Percentiles rank a stretch among this genome's conserved stretches.
phyloP scores from a whole-genome alignment of 345 rosid species.

The Eucalyptus albens region DNA sequence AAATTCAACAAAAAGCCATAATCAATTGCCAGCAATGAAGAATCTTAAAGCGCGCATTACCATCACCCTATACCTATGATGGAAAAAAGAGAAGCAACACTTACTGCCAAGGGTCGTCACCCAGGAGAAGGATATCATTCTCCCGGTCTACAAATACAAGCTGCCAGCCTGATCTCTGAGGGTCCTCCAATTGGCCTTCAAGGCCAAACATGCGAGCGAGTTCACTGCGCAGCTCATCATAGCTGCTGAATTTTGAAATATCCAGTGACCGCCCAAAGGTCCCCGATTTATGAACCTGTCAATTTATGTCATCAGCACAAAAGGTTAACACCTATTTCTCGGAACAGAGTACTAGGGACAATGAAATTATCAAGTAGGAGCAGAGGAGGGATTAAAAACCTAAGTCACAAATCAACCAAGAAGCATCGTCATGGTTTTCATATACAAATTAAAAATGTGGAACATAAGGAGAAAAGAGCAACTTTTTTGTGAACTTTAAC shows the following conservation, averaged over 20 bases:
- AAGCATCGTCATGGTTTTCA: not conserved
- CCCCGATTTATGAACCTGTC: constrained; percentile 30
- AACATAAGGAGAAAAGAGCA: not conserved
- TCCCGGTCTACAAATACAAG: constrained; percentile 47
- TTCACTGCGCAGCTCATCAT: constrained; percentile 32
- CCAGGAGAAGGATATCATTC: constrained; percentile 43
- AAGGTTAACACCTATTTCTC: not conserved
- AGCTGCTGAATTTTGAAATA: constrained; percentile 37
- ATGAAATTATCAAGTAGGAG: not conserved
- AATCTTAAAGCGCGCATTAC: not conserved
- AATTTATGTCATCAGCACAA: not conserved
- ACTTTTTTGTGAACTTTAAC: not conserved
- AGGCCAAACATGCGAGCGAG: constrained; percentile 35
- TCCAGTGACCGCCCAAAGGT: constrained; percentile 41
- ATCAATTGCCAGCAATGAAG: not conserved
- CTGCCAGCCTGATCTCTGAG: constrained; percentile 56
- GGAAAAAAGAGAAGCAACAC: not conserved
- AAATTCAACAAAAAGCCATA: not conserved
- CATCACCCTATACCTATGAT: not conserved
- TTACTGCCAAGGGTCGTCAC: constrained; percentile 46
- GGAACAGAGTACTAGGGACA: not conserved
- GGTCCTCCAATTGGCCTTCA: constrained; percentile 44
- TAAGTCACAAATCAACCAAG: not conserved
- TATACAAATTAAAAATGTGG: not conserved
- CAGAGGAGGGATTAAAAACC: not conserved